A percentile compares a stretch with the other conserved stretches of the same genome.
These are phyloP conservation scores for Ichthyophthirius multifiliis DNA, from an alignment of 169 alveolate species.

Conservation along the genomic window DNA sequence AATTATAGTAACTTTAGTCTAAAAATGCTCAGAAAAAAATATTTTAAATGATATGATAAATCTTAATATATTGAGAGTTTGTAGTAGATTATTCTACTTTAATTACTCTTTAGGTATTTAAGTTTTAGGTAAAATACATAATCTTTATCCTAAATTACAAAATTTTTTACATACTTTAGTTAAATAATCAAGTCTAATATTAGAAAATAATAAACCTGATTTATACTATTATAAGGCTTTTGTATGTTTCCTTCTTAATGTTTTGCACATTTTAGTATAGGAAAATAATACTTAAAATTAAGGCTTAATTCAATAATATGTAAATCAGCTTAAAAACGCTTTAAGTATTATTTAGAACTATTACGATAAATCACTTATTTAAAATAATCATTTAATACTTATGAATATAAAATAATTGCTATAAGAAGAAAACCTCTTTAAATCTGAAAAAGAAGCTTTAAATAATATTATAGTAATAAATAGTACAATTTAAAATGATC, in stretches of 20 bases:
- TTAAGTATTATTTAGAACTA: not conserved
- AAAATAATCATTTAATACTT: not conserved
- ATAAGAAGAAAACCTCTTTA: not conserved
- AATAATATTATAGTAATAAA: not conserved
- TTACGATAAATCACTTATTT: not conserved
- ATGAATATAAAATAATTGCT: not conserved
- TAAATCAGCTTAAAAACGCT: not conserved
- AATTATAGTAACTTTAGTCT: not conserved
- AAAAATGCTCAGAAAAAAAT: not conserved
- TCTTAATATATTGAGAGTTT: not conserved
- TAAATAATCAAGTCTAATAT: not conserved
- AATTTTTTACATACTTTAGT: not conserved
- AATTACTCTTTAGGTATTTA: not conserved
- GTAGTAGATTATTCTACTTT: not conserved
- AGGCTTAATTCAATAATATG: not conserved
- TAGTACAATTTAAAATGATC: not conserved
- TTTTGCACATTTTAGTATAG: not conserved
- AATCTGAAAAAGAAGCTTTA: not conserved
- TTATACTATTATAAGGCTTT: not conserved
- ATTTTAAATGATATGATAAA: not conserved
- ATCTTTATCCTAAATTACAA: not conserved
- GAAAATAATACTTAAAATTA: not conserved
- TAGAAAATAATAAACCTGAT: not conserved
- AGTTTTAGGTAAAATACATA: not conserved
- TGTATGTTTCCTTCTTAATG: not conserved